Conservation (phyloP, 2,329 filamentous ascomycete species). For the Neonectria faginata region DNA sequence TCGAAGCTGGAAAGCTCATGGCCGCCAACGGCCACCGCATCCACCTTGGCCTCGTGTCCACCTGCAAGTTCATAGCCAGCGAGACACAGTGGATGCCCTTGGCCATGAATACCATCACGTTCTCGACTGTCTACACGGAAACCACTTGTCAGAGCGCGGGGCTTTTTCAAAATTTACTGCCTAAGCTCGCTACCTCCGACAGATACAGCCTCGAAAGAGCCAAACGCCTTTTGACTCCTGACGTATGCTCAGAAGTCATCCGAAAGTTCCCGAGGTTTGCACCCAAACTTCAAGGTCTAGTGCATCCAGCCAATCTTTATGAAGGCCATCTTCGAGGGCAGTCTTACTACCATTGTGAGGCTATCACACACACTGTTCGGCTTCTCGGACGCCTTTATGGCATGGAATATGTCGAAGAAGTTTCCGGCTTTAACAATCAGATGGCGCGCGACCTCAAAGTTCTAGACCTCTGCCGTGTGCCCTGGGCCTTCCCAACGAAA, state of each 20-base stretch:
- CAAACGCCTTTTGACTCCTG: neutral
- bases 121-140: slow-evolving; percentile 28
- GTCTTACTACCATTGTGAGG: neutral
- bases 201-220: neutral
- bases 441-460: neutral
- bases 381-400: neutral
- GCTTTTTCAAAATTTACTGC: neutral
- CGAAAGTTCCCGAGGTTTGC: neutral
- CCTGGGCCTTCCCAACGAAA: neutral
- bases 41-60: slow-evolving; percentile 33
- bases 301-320: neutral
- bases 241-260: neutral
- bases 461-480: neutral
- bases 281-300: neutral
- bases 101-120: slow-evolving; percentile 17
- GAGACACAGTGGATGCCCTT: slow-evolving; percentile 23
- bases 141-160: neutral
- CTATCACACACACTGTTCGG: neutral
- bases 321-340: neutral
- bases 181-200: too few species aligned
- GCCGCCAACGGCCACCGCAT: slow-evolving; percentile 20
- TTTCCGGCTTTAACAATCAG: neutral
- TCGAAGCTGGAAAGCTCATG: slow-evolving; percentile 20
- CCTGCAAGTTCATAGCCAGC: slow-evolving; percentile 23
- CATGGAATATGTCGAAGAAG: neutral